Base-by-base conservation (phyloP, 169 alveolate genomes). In the Amoebophrya sp. region DNA sequence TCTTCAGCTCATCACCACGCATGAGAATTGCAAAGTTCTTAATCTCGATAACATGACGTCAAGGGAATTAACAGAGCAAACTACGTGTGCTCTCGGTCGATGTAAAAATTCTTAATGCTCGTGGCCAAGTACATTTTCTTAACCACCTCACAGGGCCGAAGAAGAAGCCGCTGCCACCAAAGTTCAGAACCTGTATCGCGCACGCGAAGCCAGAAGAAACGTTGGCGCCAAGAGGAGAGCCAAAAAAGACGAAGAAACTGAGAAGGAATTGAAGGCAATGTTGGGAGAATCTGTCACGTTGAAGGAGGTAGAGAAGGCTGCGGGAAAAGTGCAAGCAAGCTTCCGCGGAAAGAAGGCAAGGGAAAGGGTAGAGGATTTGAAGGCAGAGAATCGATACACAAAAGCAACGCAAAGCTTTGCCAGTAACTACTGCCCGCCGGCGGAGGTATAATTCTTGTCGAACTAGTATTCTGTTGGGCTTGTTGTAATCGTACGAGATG, bases 121-220 rank as follows among this genome's bases (percentile, higher is more conserved):
- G 76, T 23, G n/a, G 23, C 76, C 10, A 10, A 53, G 76, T 23
- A 53, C 23, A 53, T 14, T 14, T 14, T 53, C 10, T 23, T 14
- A 14, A 10, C n/a, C 76, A 53, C 76, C 76, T 14, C 10, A 53
- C 12, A 65, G 83, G 83, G 10, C 2, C 0, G 83, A 65, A 26
- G 83, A 65, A 36, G 83, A 65, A 26, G 83, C 83, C n/a, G 83
- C 83, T 29, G 83, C 83, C 83, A 65, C 83, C 83, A 29, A 36
- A 10, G 83, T 65, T 29, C 83, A 65, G 83, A 65, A 65, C 26
- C 83, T 65, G 83, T 65, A 65, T 26, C 83, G 83, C 83, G 83
- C 39, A 10, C 18, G n/a, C 39, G n/a, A 26, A 36, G 83, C 83
- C 2, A 29, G 83, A 10, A 65, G n/a, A 36, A 6, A 65, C 39